phyloP scores from a whole-genome alignment of 495 filamentous ascomycete species.

The Pyrenula aspistea region DNA sequence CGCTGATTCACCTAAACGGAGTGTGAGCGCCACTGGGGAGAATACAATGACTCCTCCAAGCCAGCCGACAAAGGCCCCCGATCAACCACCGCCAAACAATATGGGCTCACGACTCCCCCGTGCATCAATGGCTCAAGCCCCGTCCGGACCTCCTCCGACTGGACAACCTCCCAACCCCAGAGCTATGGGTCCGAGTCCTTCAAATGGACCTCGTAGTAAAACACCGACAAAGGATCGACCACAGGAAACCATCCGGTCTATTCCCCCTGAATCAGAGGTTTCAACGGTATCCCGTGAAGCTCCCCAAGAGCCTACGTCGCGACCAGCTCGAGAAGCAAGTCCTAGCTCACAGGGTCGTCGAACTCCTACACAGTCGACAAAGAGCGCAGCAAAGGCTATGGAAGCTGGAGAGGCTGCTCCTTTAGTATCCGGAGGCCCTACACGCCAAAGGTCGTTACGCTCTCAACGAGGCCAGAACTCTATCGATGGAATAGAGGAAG shows the following conservation, averaged over 20 bases:
- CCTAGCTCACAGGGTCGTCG: conserved; percentile 43
- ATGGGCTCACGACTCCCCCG: conserved; percentile 55
- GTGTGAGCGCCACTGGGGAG: conserved; percentile 39
- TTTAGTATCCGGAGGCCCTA: conserved; percentile 23
- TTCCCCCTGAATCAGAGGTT: conserved; percentile 41
- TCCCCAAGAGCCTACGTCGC: conserved; percentile 25
- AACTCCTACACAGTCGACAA: conserved; percentile 44
- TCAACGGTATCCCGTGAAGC: conserved; percentile 32
- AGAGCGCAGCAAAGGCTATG: conserved; percentile 32
- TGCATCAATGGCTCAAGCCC: conserved; percentile 55
- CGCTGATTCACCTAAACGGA: conserved; percentile 40
- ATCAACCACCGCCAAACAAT: conserved; percentile 9
- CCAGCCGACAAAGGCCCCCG: conserved; percentile 16
- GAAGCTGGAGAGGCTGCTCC: conserved; percentile 36
- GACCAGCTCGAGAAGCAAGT: conserved; percentile 16
- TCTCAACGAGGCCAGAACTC: conserved; percentile 29
- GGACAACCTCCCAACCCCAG: conserved; percentile 75
- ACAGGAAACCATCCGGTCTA: conserved; percentile 19
- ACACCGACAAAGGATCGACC: conserved; percentile 39
- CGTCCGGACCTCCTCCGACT: conserved; percentile 74
- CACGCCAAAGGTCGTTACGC: conserved; percentile 31
- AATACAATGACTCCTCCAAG: conserved; percentile 31
- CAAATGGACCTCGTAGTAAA: conserved; percentile 38
- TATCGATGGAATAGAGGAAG: conserved; percentile 34
- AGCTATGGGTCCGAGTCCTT: conserved; percentile 21